A percentile compares a stretch with the other conserved stretches of the same genome.
These are phyloP conservation scores for Penicillium diatomitis DNA, from an alignment of 495 filamentous ascomycete genomes.

Conservation along the genomic window DNA sequence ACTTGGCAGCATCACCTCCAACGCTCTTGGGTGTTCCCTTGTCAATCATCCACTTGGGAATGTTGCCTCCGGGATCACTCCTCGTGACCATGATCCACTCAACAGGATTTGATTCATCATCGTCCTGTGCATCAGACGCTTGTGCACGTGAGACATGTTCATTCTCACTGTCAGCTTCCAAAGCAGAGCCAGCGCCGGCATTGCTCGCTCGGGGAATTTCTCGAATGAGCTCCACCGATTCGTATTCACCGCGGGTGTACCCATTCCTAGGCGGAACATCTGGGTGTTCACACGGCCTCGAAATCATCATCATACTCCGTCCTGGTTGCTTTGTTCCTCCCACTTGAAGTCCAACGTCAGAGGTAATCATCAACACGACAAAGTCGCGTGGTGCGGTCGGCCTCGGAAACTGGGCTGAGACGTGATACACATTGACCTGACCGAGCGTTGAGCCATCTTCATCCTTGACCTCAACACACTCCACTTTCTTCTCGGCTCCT, in stretches of 20 bases:
- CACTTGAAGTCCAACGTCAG: conserved; percentile 21
- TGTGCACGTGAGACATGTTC: conserved; percentile 17
- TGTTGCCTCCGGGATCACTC: conserved; percentile 87
- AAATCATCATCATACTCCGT: conserved; percentile 76
- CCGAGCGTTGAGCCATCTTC: conserved; percentile 43
- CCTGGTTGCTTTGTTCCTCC: conserved; percentile 16
- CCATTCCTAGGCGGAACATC: conserved; percentile 57
- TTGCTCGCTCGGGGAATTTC: conserved; percentile 54
- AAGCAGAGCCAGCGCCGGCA: neutral
- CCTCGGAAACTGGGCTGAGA: conserved; percentile 83
- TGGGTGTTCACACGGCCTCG: conserved; percentile 69
- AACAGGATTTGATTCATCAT: conserved; percentile 54
- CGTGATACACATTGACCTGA: conserved; percentile 56
- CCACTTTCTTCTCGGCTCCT: conserved; percentile 67
- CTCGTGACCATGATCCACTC: conserved; percentile 97
- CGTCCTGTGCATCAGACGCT: conserved; percentile 36
- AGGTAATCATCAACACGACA: conserved; percentile 62
- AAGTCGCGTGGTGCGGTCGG: conserved; percentile 86
- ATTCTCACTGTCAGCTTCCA: neutral
- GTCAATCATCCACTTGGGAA: conserved; percentile 91
- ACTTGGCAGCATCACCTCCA: conserved; percentile 71
- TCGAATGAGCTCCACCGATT: conserved; percentile 84
- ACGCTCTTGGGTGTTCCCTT: conserved; percentile 82
- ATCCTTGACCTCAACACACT: conserved; percentile 34
- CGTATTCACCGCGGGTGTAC: conserved; percentile 77